Conservation (phyloP, 805 yeast species). For the Aciculoconidium aculeatum region DNA sequence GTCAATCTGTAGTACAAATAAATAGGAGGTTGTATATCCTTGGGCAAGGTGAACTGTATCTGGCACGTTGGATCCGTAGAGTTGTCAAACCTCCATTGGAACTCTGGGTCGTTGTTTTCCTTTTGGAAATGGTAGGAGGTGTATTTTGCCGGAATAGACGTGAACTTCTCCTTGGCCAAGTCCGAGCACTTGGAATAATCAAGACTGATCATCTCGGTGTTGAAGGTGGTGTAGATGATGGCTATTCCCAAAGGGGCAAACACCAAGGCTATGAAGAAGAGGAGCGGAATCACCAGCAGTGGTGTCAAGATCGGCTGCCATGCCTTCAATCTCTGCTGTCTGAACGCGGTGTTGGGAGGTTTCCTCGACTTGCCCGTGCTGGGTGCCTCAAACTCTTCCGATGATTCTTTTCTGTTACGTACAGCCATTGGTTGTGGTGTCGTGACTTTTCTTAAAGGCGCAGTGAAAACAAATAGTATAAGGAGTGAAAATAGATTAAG, state of each 20-base stretch:
- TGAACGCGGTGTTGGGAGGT: constrained; percentile 65
- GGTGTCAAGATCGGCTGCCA: constrained; percentile 92
- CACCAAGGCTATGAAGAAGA: constrained; percentile 65
- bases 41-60: constrained; percentile 68
- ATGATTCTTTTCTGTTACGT: constrained; percentile 21
- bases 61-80: constrained; percentile 46
- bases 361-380: constrained; percentile 30
- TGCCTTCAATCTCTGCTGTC: constrained; percentile 67
- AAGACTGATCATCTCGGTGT: constrained; percentile 68
- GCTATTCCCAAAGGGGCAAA: constrained; percentile 92
- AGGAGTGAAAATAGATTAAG: no score
- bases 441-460: no score
- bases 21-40: constrained; percentile 62
- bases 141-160: constrained; percentile 54
- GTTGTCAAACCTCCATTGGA: constrained; percentile 57
- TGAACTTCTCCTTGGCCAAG: constrained; percentile 31
- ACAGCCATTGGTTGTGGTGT: no score
- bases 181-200: constrained; percentile 69
- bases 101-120: constrained; percentile 33
- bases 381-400: constrained; percentile 17
- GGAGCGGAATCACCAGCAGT: constrained; percentile 79
- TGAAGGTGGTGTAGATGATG: constrained; percentile 67
- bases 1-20: constrained; percentile 81
- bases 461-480: no score
- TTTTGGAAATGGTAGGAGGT: constrained; percentile 57